Base-by-base conservation (phyloP, 345 rosid genomes). In the Arabis hirsuta region DNA sequence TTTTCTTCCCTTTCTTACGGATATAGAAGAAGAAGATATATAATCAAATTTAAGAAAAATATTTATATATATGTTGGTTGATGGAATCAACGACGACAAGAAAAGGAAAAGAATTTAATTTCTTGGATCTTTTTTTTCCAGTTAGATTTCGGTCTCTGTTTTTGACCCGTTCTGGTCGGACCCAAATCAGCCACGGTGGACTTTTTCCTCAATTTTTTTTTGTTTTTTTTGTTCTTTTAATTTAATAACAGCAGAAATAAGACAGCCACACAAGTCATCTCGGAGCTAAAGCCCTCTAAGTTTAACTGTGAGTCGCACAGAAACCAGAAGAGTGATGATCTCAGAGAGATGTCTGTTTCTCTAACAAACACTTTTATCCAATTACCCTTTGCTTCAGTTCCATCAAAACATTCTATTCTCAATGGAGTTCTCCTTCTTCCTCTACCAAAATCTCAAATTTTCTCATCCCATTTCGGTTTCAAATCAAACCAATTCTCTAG, bases 121-220 rank as follows among this genome's bases (percentile, higher is more conserved):
- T 36, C 1, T 32, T 56, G 54, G 27, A 57, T 50, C 38, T 56
- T 50, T 41, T 50, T 34, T 53, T 72, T 22, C 22, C 6, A 36
- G 41, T 64, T 46, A n/a, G n/a, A 45, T 14, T 42, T 31, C 22
- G 62, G 67, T 70, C 59, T 55, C 76, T 71, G 62, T 71, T 77
- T 52, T 16, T 57, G 80, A 77, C 76, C 73, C 80, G 76, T 26
- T 39, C 27, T 14, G 57, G 31, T 77, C 62, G 76, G 76, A 77
- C 62, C 80, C 76, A 77, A 55, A 64, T 54, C 72, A 27, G 13
- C 69, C 75, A 62, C 44, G 42, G 22, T 58, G 16, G 67, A 69
- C 38, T 74, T 67, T 60, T 47, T 57, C 65, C n/a, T 7, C 3
- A 34, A 6, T 52, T 71, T 32, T 44, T 7, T 54, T 9, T 14